Evolutionary conservation across 2,329 filamentous ascomycete species (phyloP).

Genomic region (Waltergamsia citrina): DNA sequence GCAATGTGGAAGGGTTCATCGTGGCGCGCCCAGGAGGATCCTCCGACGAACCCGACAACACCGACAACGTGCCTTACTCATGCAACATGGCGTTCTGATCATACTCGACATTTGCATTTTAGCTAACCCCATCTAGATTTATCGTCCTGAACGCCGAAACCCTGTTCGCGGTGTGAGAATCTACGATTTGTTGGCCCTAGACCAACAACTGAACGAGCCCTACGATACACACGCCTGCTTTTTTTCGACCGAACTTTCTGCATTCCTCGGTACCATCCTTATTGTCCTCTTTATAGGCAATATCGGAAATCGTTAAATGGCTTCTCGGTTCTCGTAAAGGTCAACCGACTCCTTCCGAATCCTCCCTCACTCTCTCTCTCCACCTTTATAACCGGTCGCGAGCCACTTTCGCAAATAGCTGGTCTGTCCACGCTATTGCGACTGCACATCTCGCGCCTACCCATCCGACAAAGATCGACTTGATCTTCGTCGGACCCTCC

Average conservation of each 20-base stretch:
- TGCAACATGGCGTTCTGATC: no score
- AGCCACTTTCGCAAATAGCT: constrained; percentile 2
- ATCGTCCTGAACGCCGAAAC: no score
- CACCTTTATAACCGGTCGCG: constrained; percentile 8
- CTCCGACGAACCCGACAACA: neutral
- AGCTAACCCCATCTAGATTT: no score
- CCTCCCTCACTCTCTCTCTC: constrained; percentile 5
- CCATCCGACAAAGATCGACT: constrained; percentile 27
- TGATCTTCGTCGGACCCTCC: constrained; percentile 28
- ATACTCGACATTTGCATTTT: no score
- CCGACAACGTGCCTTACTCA: neutral
- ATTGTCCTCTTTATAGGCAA: neutral
- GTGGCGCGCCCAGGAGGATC: no score
- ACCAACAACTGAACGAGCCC: no score
- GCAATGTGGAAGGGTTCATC: no score
- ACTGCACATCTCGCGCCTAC: no score
- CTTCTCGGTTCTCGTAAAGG: constrained; percentile 13
- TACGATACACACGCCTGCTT: no score
- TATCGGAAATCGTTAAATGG: constrained; percentile 20
- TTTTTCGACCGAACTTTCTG: no score
- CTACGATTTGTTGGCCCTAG: no score
- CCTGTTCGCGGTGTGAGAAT: no score
- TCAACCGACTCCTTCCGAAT: constrained; percentile 2
- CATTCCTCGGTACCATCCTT: neutral
- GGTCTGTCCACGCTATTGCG: constrained; percentile 3